phyloP scores from a whole-genome alignment of 768 basidiomycete species.

The Hypsizygus marmoreus region DNA sequence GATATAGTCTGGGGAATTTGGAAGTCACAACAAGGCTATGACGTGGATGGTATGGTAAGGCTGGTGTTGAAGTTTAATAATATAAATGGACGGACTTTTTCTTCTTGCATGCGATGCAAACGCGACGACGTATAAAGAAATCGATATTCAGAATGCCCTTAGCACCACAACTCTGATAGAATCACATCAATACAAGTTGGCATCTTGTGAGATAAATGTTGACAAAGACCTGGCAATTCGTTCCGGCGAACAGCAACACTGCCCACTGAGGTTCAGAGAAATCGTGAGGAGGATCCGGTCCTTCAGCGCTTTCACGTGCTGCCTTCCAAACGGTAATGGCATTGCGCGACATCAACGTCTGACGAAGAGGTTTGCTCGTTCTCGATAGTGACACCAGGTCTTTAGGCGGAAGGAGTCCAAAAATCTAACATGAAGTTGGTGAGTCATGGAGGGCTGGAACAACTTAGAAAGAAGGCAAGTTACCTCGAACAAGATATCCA shows the following conservation, averaged over 20 bases:
- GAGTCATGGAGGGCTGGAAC: not conserved
- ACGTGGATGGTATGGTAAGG: not conserved
- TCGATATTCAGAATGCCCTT: constrained; percentile 22
- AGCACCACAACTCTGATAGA: constrained; percentile 18
- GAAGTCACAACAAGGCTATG: constrained; percentile 29
- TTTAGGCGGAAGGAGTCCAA: constrained; percentile 20
- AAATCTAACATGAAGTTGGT: constrained; percentile 20
- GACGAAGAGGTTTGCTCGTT: constrained; percentile 23
- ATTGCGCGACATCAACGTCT: constrained; percentile 16
- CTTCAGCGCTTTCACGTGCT: constrained; percentile 14
- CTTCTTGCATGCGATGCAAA: constrained; percentile 29
- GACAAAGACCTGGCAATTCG: constrained; percentile 23
- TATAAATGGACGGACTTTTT: constrained; percentile 19
- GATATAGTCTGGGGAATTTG: constrained; percentile 26
- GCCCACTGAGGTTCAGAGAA: constrained; percentile 30
- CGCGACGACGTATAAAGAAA: constrained; percentile 24
- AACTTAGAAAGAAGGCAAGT: not conserved
- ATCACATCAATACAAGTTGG: not conserved
- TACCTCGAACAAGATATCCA: constrained; percentile 29
- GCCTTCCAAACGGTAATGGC: constrained; percentile 27
- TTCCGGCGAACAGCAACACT: constrained; percentile 23
- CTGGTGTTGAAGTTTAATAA: not conserved
- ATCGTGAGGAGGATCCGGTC: constrained; percentile 23
- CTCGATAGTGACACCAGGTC: constrained; percentile 26
- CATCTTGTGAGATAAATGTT: not conserved